Percentiles rank a stretch among this genome's conserved stretches.
Conservation (phyloP, 2,329 filamentous ascomycete species). For the Cordyceps javanica region DNA sequence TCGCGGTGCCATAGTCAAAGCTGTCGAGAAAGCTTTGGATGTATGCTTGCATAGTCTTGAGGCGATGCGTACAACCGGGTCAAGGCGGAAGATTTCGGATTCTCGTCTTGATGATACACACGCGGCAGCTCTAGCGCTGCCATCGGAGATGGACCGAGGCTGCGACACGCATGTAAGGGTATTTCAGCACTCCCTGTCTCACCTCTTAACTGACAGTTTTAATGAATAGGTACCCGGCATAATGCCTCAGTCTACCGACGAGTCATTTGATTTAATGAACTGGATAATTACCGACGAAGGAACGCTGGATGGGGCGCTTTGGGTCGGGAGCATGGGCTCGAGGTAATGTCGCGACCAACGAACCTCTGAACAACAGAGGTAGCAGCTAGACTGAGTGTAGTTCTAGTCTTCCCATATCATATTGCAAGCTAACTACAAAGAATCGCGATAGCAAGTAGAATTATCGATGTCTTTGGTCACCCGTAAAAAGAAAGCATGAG, state of each 20-base stretch:
- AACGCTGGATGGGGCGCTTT: neutral
- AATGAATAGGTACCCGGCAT: neutral
- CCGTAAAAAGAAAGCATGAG: conserved; percentile 15
- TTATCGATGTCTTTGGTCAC: neutral
- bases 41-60: neutral
- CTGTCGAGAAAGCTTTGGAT: neutral
- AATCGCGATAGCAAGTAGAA: neutral
- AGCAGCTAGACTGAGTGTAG: neutral
- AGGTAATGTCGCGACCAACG: neutral
- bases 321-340: neutral
- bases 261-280: neutral
- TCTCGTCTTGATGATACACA: neutral
- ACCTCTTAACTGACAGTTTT: neutral
- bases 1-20: neutral
- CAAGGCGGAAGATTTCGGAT: neutral
- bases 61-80: neutral
- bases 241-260: neutral
- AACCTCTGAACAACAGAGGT: no score
- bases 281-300: conserved; percentile 3
- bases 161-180: neutral
- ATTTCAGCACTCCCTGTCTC: neutral
- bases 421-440: neutral
- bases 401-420: no score
- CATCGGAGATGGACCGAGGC: neutral
- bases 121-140: neutral